Evolutionary conservation across 2,329 filamentous ascomycete species (phyloP).

Genomic region (Botrytis squamosa): DNA sequence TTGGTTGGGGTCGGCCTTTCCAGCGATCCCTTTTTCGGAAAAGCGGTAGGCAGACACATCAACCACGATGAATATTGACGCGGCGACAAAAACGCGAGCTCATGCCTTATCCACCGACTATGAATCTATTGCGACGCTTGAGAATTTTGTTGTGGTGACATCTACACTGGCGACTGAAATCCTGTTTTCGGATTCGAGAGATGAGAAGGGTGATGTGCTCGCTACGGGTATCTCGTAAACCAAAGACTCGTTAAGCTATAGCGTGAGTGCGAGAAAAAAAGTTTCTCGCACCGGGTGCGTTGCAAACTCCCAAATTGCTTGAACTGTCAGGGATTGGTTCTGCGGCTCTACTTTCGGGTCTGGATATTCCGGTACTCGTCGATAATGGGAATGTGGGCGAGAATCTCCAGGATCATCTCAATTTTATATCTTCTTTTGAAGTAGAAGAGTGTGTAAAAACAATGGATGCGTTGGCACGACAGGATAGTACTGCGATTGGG

Average conservation of each 20-base stretch:
- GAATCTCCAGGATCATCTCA: constrained; percentile 27
- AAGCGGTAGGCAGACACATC: background rate
- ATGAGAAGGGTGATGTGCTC: background rate
- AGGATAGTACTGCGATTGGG: background rate
- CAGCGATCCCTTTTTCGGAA: background rate
- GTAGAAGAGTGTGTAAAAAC: background rate
- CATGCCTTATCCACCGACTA: background rate
- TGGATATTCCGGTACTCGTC: constrained; percentile 27
- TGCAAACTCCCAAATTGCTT: constrained; percentile 38
- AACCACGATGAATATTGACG: background rate
- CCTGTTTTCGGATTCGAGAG: background rate
- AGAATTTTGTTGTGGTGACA: background rate
- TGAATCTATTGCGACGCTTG: background rate
- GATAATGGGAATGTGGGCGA: constrained; percentile 32
- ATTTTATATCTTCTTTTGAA: background rate
- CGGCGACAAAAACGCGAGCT: background rate
- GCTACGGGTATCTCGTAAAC: constrained; percentile 5
- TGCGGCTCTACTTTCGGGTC: constrained; percentile 23
- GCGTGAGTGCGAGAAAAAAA: constrained; percentile 37
- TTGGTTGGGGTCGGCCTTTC: background rate
- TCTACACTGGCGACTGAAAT: background rate
- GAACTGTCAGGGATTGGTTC: constrained; percentile 39
- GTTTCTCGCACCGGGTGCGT: constrained; percentile 34
- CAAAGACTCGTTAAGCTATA: constrained; percentile 31
- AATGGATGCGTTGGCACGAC: background rate